Evolutionary conservation across 2,329 filamentous ascomycete genomes (phyloP).

Genomic region (Geosmithia flava): DNA sequence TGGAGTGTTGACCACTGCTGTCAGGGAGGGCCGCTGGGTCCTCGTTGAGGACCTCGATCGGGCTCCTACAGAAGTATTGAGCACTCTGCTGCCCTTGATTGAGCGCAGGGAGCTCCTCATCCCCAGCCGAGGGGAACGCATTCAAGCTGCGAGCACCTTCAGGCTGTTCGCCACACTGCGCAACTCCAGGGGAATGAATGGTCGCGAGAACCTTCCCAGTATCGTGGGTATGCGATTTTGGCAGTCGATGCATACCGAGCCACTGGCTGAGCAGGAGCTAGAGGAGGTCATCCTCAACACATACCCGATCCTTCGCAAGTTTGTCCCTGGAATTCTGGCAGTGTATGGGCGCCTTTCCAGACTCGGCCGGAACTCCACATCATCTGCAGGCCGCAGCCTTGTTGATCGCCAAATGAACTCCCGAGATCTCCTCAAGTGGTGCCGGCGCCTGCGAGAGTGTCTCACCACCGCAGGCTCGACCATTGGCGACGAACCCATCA

Average conservation of each 20-base stretch:
- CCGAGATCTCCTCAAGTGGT: slow-evolving; percentile 86
- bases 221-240: slow-evolving; percentile 82
- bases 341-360: slow-evolving; percentile 43
- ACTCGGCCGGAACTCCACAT: slow-evolving; percentile 31
- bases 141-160: slow-evolving; percentile 75
- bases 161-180: slow-evolving; percentile 86
- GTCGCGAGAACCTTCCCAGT: slow-evolving; percentile 52
- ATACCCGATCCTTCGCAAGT: slow-evolving; percentile 57
- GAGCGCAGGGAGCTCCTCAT: slow-evolving; percentile 87
- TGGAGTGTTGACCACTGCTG: slow-evolving; percentile 86
- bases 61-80: slow-evolving; percentile 89
- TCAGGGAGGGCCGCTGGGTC: slow-evolving; percentile 90
- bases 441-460: slow-evolving; percentile 58
- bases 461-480: slow-evolving; percentile 49
- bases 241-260: slow-evolving; percentile 59
- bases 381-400: slow-evolving; percentile 25
- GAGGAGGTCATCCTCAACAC: slow-evolving; percentile 58
- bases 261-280: slow-evolving; percentile 58
- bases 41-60: slow-evolving; percentile 94
- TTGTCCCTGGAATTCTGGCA: slow-evolving; percentile 43
- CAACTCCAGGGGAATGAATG: slow-evolving; percentile 58
- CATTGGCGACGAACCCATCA: slow-evolving; percentile 56
- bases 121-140: slow-evolving; percentile 74
- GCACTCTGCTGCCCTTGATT: slow-evolving; percentile 81
- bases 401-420: slow-evolving; percentile 48